Evolutionary conservation across 2,329 filamentous ascomycete species (phyloP).

Genomic region (Drechslerella coelobrocha): DNA sequence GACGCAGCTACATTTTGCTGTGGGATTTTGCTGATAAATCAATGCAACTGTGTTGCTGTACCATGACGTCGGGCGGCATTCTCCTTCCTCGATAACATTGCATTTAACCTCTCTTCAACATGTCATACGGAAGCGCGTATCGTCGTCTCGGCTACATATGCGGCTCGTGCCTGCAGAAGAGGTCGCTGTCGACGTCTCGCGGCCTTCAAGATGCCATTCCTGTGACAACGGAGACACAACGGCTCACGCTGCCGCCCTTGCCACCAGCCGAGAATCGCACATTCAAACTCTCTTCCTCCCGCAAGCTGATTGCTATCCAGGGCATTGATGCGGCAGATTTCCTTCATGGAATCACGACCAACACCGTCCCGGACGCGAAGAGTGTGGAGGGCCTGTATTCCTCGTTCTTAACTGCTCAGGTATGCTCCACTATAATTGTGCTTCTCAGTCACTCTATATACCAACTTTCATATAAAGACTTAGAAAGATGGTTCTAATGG

Average conservation of each 20-base stretch:
- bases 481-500: neutral
- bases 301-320: conserved; percentile 78
- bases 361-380: conserved; percentile 63
- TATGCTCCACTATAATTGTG: conserved; percentile 2
- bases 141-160: conserved; percentile 39
- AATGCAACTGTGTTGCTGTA: conserved; percentile 25
- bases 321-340: conserved; percentile 82
- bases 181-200: conserved; percentile 34
- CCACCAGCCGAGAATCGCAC: conserved; percentile 57
- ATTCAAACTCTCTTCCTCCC: conserved; percentile 68
- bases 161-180: conserved; percentile 35
- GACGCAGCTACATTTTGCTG: too few relatives aligned
- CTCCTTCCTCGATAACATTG: conserved; percentile 1
- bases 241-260: conserved; percentile 16
- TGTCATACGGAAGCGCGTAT: conserved; percentile 21
- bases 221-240: conserved; percentile 10
- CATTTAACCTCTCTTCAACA: conserved; percentile 2
- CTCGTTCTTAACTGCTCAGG: conserved; percentile 80
- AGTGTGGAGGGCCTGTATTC: conserved; percentile 68
- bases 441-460: too few relatives aligned
- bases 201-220: conserved; percentile 11
- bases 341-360: conserved; percentile 86
- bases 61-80: neutral
- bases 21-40: conserved; percentile 51
- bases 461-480: too few relatives aligned